Evolutionary conservation across 257 asterid genomes (phyloP).

Genomic region (Avicennia marina): DNA sequence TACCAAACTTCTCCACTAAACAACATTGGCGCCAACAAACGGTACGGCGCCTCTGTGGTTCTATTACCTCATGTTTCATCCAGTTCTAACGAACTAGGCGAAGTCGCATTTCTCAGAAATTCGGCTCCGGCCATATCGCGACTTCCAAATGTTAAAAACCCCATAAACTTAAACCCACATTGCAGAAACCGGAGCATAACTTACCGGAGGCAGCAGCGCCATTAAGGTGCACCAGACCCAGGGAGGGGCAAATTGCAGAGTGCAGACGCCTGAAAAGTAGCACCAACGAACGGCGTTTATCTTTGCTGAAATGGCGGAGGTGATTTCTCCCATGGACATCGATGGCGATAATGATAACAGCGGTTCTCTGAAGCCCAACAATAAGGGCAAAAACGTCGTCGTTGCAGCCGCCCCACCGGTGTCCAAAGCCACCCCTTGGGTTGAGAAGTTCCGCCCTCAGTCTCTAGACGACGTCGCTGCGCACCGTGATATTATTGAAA

Average conservation of each 20-base stretch:
- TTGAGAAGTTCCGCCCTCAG: conserved; percentile 95
- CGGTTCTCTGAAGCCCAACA: conserved; percentile 16
- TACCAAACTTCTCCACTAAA: too few relatives aligned
- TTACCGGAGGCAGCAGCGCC: conserved; percentile 22
- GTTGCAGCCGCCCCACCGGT: conserved; percentile 34
- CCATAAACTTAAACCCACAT: background rate
- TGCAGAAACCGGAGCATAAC: conserved; percentile 17
- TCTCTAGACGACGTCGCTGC: conserved; percentile 96
- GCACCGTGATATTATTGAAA: conserved; percentile 90
- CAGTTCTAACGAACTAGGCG: conserved; percentile 4
- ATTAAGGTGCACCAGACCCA: too few relatives aligned
- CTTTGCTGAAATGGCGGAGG: conserved; percentile 71
- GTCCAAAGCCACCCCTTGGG: conserved; percentile 82
- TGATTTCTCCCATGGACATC: conserved; percentile 62
- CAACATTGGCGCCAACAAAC: conserved; percentile 30
- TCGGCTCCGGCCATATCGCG: too few relatives aligned
- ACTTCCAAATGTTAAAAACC: too few relatives aligned
- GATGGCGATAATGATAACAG: conserved; percentile 44
- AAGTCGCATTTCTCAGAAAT: too few relatives aligned
- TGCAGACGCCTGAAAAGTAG: too few relatives aligned
- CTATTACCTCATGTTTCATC: conserved; percentile 16
- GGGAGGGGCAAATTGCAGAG: too few relatives aligned
- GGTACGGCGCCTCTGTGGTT: conserved; percentile 19
- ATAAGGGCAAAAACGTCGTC: conserved; percentile 59
- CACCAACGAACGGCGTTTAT: too few relatives aligned